Conservation (phyloP, 306 rosid species). For the Glycyrrhiza uralensis region DNA sequence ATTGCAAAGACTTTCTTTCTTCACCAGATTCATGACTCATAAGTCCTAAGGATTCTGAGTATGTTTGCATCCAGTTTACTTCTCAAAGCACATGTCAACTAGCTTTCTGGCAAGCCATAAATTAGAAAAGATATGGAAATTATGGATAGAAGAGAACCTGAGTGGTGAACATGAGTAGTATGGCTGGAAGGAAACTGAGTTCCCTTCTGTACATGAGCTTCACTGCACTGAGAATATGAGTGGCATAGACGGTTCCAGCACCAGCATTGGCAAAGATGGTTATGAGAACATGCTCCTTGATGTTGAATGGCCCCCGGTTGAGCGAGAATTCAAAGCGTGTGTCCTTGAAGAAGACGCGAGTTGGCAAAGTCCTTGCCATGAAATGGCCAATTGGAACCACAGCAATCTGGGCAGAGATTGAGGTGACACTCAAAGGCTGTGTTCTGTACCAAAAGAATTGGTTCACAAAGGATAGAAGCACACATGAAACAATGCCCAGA, state of each 20-base stretch:
- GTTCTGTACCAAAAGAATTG: slow-evolving; percentile 92
- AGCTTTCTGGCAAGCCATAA: not conserved
- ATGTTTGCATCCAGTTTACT: not conserved
- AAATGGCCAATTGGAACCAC: slow-evolving; percentile 86
- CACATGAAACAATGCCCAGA: slow-evolving; percentile 58
- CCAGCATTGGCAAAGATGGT: slow-evolving; percentile 88
- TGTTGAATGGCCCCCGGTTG: slow-evolving; percentile 80
- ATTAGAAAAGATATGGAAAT: not conserved
- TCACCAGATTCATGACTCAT: not conserved
- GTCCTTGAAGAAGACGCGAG: slow-evolving; percentile 42
- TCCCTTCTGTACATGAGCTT: slow-evolving; percentile 60
- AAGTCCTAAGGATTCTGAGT: not conserved
- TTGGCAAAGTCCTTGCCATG: slow-evolving; percentile 66
- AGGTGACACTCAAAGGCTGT: slow-evolving; percentile 56
- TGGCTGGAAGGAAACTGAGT: slow-evolving; percentile 59
- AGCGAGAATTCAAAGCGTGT: slow-evolving; percentile 57
- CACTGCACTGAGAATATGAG: slow-evolving; percentile 78
- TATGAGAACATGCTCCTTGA: slow-evolving; percentile 84
- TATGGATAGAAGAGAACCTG: slow-evolving; percentile 50
- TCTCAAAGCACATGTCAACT: not conserved
- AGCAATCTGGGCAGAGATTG: slow-evolving; percentile 85
- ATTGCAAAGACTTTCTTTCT: not conserved
- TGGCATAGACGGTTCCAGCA: slow-evolving; percentile 44
- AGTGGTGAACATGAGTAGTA: slow-evolving; percentile 76
- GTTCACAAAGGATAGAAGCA: slow-evolving; percentile 67